Percentiles rank a stretch among this genome's conserved stretches.
These are phyloP conservation scores for Agapanthus africanus DNA, from an alignment of 106 monocot species.

Conservation along the genomic window DNA sequence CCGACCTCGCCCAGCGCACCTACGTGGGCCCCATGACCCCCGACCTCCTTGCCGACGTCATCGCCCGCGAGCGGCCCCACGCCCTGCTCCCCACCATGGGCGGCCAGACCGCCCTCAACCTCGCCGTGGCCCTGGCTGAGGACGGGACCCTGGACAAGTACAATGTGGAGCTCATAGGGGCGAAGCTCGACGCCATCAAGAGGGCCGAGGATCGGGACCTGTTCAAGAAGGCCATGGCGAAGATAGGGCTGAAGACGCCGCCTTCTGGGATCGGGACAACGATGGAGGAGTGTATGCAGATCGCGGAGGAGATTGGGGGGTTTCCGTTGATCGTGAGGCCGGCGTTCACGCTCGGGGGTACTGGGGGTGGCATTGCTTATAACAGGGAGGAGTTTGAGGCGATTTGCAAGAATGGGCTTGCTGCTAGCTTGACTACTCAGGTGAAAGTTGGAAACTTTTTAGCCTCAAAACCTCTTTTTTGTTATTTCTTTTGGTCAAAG, in stretches of 20 bases:
- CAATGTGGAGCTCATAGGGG: slow-evolving; percentile 79
- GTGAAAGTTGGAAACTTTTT: slow-evolving; percentile 12
- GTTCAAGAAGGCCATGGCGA: slow-evolving; percentile 83
- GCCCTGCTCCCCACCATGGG: slow-evolving; percentile 98
- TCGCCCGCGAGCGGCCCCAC: slow-evolving; percentile 72
- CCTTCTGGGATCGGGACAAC: slow-evolving; percentile 89
- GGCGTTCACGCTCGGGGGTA: slow-evolving; percentile 87
- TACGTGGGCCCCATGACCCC: slow-evolving; percentile 96
- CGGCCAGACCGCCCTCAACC: slow-evolving; percentile 97
- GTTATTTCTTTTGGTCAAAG: no score
- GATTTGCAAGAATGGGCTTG: slow-evolving; percentile 72
- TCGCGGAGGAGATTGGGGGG: slow-evolving; percentile 69
- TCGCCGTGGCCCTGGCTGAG: slow-evolving; percentile 81
- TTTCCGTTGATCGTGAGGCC: slow-evolving; percentile 89
- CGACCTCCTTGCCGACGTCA: slow-evolving; percentile 62
- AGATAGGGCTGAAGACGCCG: slow-evolving; percentile 86
- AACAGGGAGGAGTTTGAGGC: slow-evolving; percentile 78
- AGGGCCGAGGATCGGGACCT: slow-evolving; percentile 85
- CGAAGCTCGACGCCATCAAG: slow-evolving; percentile 74
- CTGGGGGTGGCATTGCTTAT: slow-evolving; percentile 95
- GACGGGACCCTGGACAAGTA: slow-evolving; percentile 59
- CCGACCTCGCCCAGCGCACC: slow-evolving; percentile 69
- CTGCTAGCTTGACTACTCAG: slow-evolving; percentile 75
- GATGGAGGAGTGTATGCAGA: slow-evolving; percentile 67
- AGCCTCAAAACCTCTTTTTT: background rate